Base-by-base conservation (phyloP, 306 rosid species). In the barrel medic (Medicago truncatula) region DNA sequence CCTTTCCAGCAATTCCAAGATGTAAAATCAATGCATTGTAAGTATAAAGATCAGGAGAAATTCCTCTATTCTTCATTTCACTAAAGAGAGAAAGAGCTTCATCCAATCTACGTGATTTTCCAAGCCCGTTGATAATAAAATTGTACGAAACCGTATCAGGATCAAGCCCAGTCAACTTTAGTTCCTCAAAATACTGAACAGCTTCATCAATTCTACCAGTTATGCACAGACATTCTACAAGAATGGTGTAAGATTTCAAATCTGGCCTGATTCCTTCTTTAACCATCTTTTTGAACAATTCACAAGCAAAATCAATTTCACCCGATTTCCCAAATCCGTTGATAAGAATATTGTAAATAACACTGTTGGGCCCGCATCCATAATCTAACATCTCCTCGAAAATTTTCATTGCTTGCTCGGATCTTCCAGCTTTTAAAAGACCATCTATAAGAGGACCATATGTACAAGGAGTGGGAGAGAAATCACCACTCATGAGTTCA, bases 291-390 rank as follows among this genome's bases (percentile, higher is more conserved):
- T 70, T 74, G 81, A 92, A 92, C 78, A 92, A 78, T 60, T 79
- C 82, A 71, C 87, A 78, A 34, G 97, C 97, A 46, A 83, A 74
- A 78, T 90, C 96, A 47, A 82, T 72, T 18, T 92, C 75, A 12
- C 97, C 96, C 15, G 89, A 43, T 86, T 95, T 90, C n/a, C 97
- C 95, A 49, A 87, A 89, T 73, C 98, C 98, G 74, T 95, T 92
- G 34, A 95, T 87, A 57, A 95, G 92, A 83, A 95, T 90, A 79
- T 95, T 95, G 83, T 78, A 95, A 71, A 90, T 85, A 9, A 92
- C 93, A 73, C 88, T 87, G 82, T 95, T 95, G 18, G 97, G 96
- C 70, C 85, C 79, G 83, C 97, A 92, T 71, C 86, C 86, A 78
- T 86, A 90, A 52, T 88, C 88, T 44, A 83, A 73, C 97, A 92